phyloP scores from a whole-genome alignment of 352 stramenopile species.

The Globisporangium sylvaticum region DNA sequence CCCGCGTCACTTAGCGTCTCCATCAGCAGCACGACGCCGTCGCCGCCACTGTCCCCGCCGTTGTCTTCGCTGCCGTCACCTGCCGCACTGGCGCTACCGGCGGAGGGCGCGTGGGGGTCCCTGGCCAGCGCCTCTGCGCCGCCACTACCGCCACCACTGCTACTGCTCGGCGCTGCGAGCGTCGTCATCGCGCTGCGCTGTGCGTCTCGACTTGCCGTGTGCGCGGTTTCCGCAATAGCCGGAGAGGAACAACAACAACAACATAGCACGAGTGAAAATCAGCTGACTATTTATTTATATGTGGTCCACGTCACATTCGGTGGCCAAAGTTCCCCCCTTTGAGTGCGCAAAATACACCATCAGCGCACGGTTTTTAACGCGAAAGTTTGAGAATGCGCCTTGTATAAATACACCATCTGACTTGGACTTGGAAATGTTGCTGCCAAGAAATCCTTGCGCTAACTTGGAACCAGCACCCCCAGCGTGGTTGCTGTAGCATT shows the following conservation, averaged over 20 bases:
- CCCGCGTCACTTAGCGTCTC: not conserved
- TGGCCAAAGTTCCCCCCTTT: not conserved
- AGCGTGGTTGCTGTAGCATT: too few relatives aligned
- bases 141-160: not conserved
- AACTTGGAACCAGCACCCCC: not conserved
- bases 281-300: constrained; percentile 4
- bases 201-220: not conserved
- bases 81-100: not conserved
- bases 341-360: not conserved
- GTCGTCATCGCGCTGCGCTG: constrained; percentile 12
- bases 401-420: not conserved
- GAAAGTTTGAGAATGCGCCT: not conserved
- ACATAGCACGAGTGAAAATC: not conserved
- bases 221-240: not conserved
- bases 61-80: not conserved
- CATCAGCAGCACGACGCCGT: not conserved
- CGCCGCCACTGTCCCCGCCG: not conserved
- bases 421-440: not conserved
- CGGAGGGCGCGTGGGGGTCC: not conserved
- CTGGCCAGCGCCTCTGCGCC: not conserved
- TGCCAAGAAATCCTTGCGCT: not conserved
- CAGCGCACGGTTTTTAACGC: not conserved
- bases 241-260: not conserved
- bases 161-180: constrained; percentile 6
- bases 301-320: not conserved